Evolutionary conservation across 1,284 basidiomycete genomes (phyloP).

Genomic region (Sphagnurus paluster): DNA sequence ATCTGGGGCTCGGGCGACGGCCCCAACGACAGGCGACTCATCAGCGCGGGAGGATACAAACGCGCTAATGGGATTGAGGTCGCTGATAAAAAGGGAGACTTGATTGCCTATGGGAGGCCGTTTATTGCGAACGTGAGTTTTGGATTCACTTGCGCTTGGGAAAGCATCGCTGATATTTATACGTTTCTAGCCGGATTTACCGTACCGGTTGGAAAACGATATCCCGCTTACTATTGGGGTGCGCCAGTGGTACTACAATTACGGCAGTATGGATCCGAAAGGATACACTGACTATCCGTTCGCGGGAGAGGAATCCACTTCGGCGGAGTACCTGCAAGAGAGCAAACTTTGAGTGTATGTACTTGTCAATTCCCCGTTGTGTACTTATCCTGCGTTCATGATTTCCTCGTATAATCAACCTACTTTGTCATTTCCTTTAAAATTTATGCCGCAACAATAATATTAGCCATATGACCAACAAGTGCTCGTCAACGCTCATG

Average conservation of each 20-base stretch:
- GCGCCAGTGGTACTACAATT: constrained; percentile 34
- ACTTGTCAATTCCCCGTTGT: no score
- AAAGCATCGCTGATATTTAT: not conserved
- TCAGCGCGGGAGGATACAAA: constrained; percentile 36
- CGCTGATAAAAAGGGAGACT: constrained; percentile 30
- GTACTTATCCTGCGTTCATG: no score
- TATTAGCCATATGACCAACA: no score
- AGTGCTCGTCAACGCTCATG: no score
- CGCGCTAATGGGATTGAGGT: constrained; percentile 19
- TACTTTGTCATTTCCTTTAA: no score
- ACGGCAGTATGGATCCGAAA: constrained; percentile 21
- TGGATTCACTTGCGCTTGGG: not conserved
- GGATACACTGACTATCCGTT: constrained; percentile 50
- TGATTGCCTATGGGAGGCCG: constrained; percentile 47
- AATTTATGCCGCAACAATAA: no score
- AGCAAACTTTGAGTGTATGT: not conserved
- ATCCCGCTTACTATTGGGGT: constrained; percentile 33
- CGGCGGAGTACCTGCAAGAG: not conserved
- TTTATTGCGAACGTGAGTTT: constrained; percentile 44
- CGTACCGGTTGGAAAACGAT: constrained; percentile 37
- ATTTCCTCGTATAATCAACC: no score
- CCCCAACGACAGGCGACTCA: constrained; percentile 19
- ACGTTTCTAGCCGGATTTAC: constrained; percentile 50
- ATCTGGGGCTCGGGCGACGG: constrained; percentile 25
- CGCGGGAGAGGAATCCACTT: constrained; percentile 1